phyloP scores from a whole-genome alignment of 768 basidiomycete genomes.

The Cytidiella melzeri region DNA sequence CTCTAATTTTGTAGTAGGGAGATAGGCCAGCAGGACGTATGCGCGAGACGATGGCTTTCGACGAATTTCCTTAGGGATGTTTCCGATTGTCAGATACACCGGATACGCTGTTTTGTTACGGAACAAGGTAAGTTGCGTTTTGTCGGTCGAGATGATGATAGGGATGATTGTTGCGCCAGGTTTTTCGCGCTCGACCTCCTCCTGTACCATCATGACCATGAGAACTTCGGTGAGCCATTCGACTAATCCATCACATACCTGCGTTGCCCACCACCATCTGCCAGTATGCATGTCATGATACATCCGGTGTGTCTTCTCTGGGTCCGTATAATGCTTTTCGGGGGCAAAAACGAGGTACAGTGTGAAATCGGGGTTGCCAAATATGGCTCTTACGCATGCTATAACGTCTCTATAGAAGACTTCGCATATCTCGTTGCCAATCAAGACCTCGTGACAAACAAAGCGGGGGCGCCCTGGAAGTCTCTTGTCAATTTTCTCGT shows the following conservation, averaged over 20 bases:
- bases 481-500: conserved; percentile 29
- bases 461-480: conserved; percentile 24
- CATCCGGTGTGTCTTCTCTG: conserved; percentile 18
- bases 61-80: conserved; percentile 15
- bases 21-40: conserved; percentile 16
- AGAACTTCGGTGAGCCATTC: neutral
- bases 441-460: conserved; percentile 19
- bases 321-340: conserved; percentile 31
- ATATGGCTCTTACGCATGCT: conserved; percentile 27
- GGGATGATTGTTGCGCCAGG: conserved; percentile 10
- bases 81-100: conserved; percentile 12
- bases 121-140: conserved; percentile 6
- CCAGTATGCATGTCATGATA: conserved; percentile 41
- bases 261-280: conserved; percentile 45
- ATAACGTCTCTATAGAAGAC: conserved; percentile 27
- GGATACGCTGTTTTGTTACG: conserved; percentile 12
- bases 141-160: conserved; percentile 13
- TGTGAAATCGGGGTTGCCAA: conserved; percentile 10
- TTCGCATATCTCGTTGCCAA: conserved; percentile 28
- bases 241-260: conserved; percentile 17
- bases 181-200: conserved; percentile 1
- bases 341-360: conserved; percentile 27
- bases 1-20: conserved; percentile 13
- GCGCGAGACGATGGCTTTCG: conserved; percentile 12
- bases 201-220: neutral